Evolutionary conservation across 75 land plant genomes (phyloP).

Genomic region (Isoetes taiwanensis): DNA sequence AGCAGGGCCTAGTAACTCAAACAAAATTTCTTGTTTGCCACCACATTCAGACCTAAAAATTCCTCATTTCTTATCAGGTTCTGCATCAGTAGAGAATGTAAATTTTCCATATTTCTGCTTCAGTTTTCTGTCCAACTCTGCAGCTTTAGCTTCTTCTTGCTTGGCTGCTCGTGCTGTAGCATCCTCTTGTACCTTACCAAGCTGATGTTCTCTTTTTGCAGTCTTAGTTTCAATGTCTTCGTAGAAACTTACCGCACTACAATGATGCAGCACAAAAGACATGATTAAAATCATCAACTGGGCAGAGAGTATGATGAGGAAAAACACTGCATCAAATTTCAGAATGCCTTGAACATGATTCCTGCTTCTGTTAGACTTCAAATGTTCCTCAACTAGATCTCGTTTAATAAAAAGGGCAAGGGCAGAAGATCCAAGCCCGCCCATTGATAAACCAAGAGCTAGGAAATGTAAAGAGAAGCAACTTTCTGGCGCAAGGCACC

Average conservation of each 20-base stretch:
- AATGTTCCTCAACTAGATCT: constrained; percentile 1
- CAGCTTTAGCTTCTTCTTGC: not conserved
- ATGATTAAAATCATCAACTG: not conserved
- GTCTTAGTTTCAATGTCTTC: not conserved
- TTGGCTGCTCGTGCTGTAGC: not conserved
- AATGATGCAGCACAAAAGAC: not conserved
- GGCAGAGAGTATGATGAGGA: not conserved
- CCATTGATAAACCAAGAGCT: not conserved
- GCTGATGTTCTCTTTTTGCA: not conserved
- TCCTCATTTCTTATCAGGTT: too few species aligned
- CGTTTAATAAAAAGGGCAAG: not conserved
- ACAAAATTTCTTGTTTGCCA: too few species aligned
- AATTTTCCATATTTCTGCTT: not conserved
- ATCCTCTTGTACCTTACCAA: constrained; percentile 1
- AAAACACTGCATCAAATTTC: not conserved
- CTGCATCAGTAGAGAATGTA: too few species aligned
- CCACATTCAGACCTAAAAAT: too few species aligned
- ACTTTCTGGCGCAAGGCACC: not conserved
- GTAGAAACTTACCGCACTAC: not conserved
- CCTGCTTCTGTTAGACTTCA: not conserved
- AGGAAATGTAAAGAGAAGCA: constrained; percentile 5
- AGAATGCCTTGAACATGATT: not conserved
- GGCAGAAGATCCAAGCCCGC: not conserved
- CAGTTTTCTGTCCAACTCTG: not conserved
- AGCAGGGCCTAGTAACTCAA: too few species aligned